Evolutionary conservation across 768 basidiomycete genomes (phyloP), one percentile per base, ranked within the genome.

Genomic region (Mycena rebaudengoi): DNA sequence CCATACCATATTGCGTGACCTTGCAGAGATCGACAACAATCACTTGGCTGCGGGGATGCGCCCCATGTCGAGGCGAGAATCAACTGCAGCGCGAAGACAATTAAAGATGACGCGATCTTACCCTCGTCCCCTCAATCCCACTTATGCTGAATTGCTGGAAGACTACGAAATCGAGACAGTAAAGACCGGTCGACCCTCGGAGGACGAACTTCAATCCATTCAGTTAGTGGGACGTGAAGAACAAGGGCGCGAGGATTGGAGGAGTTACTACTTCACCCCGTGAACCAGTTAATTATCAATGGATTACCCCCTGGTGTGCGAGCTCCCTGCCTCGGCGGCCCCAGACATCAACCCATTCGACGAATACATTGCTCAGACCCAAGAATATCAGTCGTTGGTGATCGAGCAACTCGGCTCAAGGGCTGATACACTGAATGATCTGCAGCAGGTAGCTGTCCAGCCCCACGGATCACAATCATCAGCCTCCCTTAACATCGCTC

Each of bases 311-410:
- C 7, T 5, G 10, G 43, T 25, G 5, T 21, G 5, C 7, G 26
- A 20, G 11, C 43, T 44, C 11, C 43, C 43, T 7, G 21, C 20
- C 7, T 10, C 16, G 16, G 23, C 5, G 10, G 23, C 6, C 7
- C 4, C 43, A 4, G 21, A 25, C 7, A 8, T 8, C 4, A 44
- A 25, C 26, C 7, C 4, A 21, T 44, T 44, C 43, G 10, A 14
- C n/a, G 43, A 14, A 25, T 25, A 44, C 26, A 44, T 44, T 16
- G 5, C 10, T 23, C 43, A 44, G 43, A 44, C 23, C 5, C 21
- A 44, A 25, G 43, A 25, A 16, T 75, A 51, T 69, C 68, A 13
- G n/a, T n/a, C n/a, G n/a, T n/a, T n/a, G n/a, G n/a, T n/a, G n/a
- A n/a, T n/a, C n/a, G n/a, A n/a, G n/a, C n/a, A n/a, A n/a, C n/a